Percentiles rank a stretch among this genome's conserved stretches.
Conservation (phyloP, 2,329 filamentous ascomycete genomes). For the Leptographium procerum region DNA sequence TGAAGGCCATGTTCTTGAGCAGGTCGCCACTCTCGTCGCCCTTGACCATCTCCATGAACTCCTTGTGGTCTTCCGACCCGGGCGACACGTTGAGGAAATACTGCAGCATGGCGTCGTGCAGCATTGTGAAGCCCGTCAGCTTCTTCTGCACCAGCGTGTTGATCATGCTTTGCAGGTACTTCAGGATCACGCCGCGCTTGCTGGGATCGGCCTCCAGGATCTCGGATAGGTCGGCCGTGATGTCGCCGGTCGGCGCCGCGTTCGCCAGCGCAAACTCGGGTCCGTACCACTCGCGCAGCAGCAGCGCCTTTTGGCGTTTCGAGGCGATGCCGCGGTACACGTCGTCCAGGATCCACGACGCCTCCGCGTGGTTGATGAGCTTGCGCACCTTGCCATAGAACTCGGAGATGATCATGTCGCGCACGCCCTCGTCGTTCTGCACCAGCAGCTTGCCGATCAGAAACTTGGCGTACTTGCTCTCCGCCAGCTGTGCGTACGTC, state of each 20-base stretch:
- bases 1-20: slow-evolving; percentile 93
- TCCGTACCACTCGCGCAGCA: slow-evolving; percentile 94
- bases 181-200: slow-evolving; percentile 81
- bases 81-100: slow-evolving; percentile 75
- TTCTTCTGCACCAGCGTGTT: slow-evolving; percentile 93
- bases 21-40: slow-evolving; percentile 84
- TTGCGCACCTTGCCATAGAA: slow-evolving; percentile 91
- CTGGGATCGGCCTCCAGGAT: slow-evolving; percentile 71
- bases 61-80: slow-evolving; percentile 69
- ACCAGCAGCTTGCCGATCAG: slow-evolving; percentile 90
- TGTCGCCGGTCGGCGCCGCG: slow-evolving; percentile 21
- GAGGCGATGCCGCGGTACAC: slow-evolving; percentile 85
- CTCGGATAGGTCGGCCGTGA: slow-evolving; percentile 56
- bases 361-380: slow-evolving; percentile 91
- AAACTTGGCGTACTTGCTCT: slow-evolving; percentile 97
- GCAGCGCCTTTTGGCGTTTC: slow-evolving; percentile 69
- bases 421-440: slow-evolving; percentile 78
- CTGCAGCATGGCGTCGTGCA: slow-evolving; percentile 96
- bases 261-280: slow-evolving; percentile 75
- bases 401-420: slow-evolving; percentile 81
- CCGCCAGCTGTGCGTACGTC: slow-evolving; percentile 71
- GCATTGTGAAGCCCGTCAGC: slow-evolving; percentile 90
- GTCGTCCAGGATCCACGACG: slow-evolving; percentile 95
- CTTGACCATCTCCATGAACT: slow-evolving; percentile 84
- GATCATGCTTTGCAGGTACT: slow-evolving; percentile 73